phyloP scores from a whole-genome alignment of 225 moss, liverwort and hornwort genomes.

The Sphagnum tenellum region DNA sequence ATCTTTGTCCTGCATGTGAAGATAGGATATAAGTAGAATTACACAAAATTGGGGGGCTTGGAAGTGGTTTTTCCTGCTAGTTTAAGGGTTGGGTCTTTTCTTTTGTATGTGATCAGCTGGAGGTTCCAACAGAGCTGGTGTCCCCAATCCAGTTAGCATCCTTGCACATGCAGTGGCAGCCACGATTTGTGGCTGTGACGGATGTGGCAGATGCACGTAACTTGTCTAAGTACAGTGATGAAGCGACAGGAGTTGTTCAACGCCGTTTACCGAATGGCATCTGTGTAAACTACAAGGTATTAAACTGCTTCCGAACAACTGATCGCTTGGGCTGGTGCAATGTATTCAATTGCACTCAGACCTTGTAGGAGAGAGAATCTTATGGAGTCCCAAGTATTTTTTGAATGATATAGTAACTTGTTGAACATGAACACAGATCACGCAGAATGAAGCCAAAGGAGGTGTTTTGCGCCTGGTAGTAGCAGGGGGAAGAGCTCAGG shows the following conservation, averaged over 20 bases:
- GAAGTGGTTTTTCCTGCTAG: too few relatives aligned
- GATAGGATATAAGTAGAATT: too few relatives aligned
- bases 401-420: too few relatives aligned
- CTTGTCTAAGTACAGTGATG: conserved; percentile 49
- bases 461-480: conserved; percentile 93
- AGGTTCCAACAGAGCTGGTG: conserved; percentile 88
- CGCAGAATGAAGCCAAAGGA: conserved; percentile 98
- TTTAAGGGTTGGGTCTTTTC: too few relatives aligned
- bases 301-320: too few relatives aligned
- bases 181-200: conserved; percentile 50
- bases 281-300: conserved; percentile 93
- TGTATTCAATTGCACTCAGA: too few relatives aligned
- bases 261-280: conserved; percentile 94
- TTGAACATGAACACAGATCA: conserved; percentile 32
- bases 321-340: too few relatives aligned
- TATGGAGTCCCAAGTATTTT: too few relatives aligned
- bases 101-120: conserved; percentile 42
- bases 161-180: conserved; percentile 76
- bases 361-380: too few relatives aligned
- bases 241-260: conserved; percentile 82
- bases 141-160: conserved; percentile 90
- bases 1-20: too few relatives aligned
- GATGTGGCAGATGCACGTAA: conserved; percentile 22
- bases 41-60: too few relatives aligned
- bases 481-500: conserved; percentile 92